phyloP scores from a whole-genome alignment of 495 filamentous ascomycete genomes.

The Penicillium bovifimosum region DNA sequence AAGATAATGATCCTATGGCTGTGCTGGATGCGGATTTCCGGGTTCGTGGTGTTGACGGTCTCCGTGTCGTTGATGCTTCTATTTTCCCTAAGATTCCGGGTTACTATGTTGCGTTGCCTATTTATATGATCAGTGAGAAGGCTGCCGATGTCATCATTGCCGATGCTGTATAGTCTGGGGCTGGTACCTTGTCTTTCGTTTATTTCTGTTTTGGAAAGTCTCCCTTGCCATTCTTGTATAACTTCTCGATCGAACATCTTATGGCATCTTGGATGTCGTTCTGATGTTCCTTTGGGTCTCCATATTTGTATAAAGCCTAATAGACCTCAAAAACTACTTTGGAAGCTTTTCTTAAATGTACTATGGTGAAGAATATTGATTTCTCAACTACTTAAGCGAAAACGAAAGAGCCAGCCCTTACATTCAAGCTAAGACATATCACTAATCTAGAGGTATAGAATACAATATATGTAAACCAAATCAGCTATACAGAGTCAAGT shows the following conservation, averaged over 20 bases:
- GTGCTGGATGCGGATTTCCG: slow-evolving; percentile 55
- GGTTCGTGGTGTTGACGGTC: slow-evolving; percentile 49
- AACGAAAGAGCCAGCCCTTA: no score
- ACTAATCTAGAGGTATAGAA: no score
- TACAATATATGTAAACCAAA: no score
- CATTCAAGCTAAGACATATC: no score
- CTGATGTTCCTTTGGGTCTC: neutral
- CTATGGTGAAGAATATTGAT: no score
- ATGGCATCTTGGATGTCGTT: neutral
- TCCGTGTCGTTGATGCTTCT: slow-evolving; percentile 59
- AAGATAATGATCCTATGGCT: slow-evolving; percentile 48
- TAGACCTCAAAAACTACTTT: no score
- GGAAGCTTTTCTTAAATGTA: no score
- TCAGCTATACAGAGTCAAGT: no score
- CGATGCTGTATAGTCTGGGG: slow-evolving; percentile 16
- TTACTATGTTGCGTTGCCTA: slow-evolving; percentile 54
- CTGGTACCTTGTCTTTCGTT: neutral
- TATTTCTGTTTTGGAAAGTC: neutral
- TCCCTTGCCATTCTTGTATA: neutral
- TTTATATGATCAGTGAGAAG: slow-evolving; percentile 61
- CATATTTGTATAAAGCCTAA: neutral
- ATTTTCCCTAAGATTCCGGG: slow-evolving; percentile 55
- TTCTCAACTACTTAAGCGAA: no score
- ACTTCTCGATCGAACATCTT: neutral
- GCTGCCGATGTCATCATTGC: slow-evolving; percentile 55